Conservation (phyloP, 371 early-diverging fungal genomes). For the Actinomortierella wolfii region DNA sequence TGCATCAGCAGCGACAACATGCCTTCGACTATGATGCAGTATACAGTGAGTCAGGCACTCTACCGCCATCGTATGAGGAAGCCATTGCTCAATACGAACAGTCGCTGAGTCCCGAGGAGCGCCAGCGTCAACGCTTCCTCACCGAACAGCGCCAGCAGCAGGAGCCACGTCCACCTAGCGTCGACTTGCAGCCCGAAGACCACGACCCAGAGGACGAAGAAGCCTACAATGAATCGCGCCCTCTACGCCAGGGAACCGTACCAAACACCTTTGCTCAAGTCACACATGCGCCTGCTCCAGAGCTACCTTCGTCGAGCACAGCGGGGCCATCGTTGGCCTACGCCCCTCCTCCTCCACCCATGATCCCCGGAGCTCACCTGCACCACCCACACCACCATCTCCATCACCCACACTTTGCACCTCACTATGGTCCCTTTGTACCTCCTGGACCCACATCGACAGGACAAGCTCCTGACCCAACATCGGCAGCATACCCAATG, state of each 20-base stretch:
- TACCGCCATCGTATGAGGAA: slow-evolving; percentile 42
- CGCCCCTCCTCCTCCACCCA: too few species aligned
- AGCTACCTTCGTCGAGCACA: too few species aligned
- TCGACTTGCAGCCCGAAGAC: background rate
- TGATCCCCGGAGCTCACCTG: too few species aligned
- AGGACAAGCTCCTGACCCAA: background rate
- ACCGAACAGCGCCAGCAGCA: slow-evolving; percentile 14
- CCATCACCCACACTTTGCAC: background rate
- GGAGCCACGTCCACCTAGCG: slow-evolving; percentile 1
- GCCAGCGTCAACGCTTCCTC: background rate
- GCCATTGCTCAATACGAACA: slow-evolving; percentile 14
- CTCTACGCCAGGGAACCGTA: too few species aligned
- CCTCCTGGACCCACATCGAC: background rate
- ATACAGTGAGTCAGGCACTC: background rate
- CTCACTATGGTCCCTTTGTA: background rate
- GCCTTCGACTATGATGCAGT: too few species aligned
- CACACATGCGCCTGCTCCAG: too few species aligned
- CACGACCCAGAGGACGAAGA: slow-evolving; percentile 20
- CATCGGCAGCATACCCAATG: slow-evolving; percentile 5
- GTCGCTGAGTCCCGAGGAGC: background rate
- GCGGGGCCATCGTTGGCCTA: too few species aligned
- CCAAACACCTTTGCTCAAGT: too few species aligned
- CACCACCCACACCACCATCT: background rate
- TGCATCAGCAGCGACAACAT: too few species aligned
- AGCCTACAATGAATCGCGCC: slow-evolving; percentile 23